Evolutionary conservation across 371 early-diverging fungal genomes (phyloP), one percentile per base, ranked within the genome.

Genomic region (Funneliformis caledonium): DNA sequence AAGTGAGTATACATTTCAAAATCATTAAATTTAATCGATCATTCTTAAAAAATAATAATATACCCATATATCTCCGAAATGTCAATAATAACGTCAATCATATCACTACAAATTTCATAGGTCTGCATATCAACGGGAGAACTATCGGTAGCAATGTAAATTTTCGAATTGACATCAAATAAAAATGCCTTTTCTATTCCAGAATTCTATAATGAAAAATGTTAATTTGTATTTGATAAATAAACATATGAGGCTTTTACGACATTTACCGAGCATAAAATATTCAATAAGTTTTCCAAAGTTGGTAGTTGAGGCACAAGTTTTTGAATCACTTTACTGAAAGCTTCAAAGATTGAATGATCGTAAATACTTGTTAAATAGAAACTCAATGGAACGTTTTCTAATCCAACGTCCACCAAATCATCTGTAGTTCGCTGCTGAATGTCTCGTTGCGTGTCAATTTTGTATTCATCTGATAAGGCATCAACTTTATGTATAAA

Each of bases 401-500:
- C 94, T 72, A 95, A 83, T 81, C 92, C 93, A 60, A 92, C 93
- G 84, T 95, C 96, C 5, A 90, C 90, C 68, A 98, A 88, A 74
- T 94, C 96, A 83, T 97, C 97, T 12, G 90, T 88, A 80, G 96
- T 93, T 52, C 95, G 90, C 82, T 95, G 96, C 83, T 96, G 95
- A 69, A 98, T 95, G 82, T 97, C 97, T 33, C 96, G 89, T 85
- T 95, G 95, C 59, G 94, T 97, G 83, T 98, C 96, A 85, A 95
- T 92, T 85, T 95, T 96, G 87, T 93, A 93, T 78, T 98, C 98
- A 80, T 97, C 97, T 1, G 95, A 94, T 76, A 98, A 86, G 26
- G 97, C 97, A 84, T 98, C 98, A 19, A 97, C 96, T 87, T 98
- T 98, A 87, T 98, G 97, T 73, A 98, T 92, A 81, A 98, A 93